Base-by-base conservation (phyloP, 2,329 filamentous ascomycete genomes). In the Coniochaeta prunicola region DNA sequence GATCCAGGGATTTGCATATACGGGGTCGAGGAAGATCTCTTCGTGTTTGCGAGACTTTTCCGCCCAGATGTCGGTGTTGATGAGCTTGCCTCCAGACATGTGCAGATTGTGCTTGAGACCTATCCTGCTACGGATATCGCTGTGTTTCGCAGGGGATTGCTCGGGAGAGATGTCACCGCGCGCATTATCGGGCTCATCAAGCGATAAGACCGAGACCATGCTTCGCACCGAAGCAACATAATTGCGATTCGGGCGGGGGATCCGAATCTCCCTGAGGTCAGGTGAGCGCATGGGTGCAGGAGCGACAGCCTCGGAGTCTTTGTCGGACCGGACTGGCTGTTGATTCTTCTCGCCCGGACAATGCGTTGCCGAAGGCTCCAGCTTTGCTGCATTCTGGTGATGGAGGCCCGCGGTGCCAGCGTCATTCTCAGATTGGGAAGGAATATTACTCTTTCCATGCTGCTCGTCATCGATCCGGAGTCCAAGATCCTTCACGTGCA, bases 1-100 rank as follows among this genome's bases (percentile, higher is more conserved):
- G 4, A 70, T 48, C 69, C 68, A 71, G 15, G 68, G 67, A 56
- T 59, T 66, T 55, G 63, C 68, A 40, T 36, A 60, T 28, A 62
- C 56, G 15, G 53, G 53, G 33, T 55, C 17, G 5, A 55, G n/a
- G 9, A 55, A 36, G 21, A 26, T 17, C 17, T 21, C 30, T 5
- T 34, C 26, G 26, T 30, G 30, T 21, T 36, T 12, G n/a, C 33
- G 30, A 26, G n/a, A 19, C 24, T 30, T 53, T 7, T 21, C 53
- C 3, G n/a, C 21, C 53, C 53, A 55, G 21, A 55, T 21, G n/a
- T 36, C 19, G 2, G 53, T 55, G 30, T 55, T n/a, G 30, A 55
- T 28, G 4, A 33, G 33, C 33, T 33, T 36, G 53, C 53, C 53
- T 4, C 7, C 19, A 9, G 28, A 36, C n/a, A 33, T 34, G n/a